phyloP scores from a whole-genome alignment of 2,329 filamentous ascomycete genomes.

The Fusarium coicis region DNA sequence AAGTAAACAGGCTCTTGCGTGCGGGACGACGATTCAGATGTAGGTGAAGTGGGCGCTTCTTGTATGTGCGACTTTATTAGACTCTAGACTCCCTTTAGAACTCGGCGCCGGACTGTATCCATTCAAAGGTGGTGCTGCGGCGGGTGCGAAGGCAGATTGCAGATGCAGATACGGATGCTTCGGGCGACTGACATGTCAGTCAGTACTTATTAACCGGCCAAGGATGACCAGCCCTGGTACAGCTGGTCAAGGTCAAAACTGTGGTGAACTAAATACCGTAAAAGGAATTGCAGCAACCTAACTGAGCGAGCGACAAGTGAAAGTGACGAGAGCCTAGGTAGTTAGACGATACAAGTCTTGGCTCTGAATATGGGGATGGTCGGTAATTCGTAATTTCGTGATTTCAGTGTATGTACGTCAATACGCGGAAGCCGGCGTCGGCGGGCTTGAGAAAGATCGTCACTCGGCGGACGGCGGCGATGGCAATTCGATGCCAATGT shows the following conservation, averaged over 20 bases:
- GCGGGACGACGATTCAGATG: constrained; percentile 22
- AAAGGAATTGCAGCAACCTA: constrained; percentile 10
- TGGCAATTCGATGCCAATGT: constrained; percentile 2
- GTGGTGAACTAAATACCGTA: constrained; percentile 28
- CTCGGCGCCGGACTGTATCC: constrained; percentile 40
- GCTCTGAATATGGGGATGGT: constrained; percentile 29
- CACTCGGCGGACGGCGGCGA: constrained; percentile 24
- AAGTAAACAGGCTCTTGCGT: constrained; percentile 29
- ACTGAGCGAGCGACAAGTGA: constrained; percentile 23
- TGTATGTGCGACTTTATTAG: constrained; percentile 38
- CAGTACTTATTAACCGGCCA: constrained; percentile 34
- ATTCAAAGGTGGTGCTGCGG: constrained; percentile 42
- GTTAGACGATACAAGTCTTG: constrained; percentile 26
- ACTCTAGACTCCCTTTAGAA: constrained; percentile 43
- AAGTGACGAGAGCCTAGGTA: background rate
- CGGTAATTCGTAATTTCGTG: constrained; percentile 26
- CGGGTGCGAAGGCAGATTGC: constrained; percentile 33
- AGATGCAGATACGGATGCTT: constrained; percentile 41
- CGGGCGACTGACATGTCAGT: constrained; percentile 44
- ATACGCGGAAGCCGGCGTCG: constrained; percentile 33
- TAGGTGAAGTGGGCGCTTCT: constrained; percentile 34
- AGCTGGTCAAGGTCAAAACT: constrained; percentile 24
- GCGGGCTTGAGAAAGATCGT: constrained; percentile 26
- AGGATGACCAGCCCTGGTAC: constrained; percentile 29
- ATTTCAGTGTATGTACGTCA: background rate